Percentiles rank a stretch among this genome's conserved stretches.
Evolutionary conservation across 805 yeast species (phyloP).

Genomic region (Priceomyces melissophilus): DNA sequence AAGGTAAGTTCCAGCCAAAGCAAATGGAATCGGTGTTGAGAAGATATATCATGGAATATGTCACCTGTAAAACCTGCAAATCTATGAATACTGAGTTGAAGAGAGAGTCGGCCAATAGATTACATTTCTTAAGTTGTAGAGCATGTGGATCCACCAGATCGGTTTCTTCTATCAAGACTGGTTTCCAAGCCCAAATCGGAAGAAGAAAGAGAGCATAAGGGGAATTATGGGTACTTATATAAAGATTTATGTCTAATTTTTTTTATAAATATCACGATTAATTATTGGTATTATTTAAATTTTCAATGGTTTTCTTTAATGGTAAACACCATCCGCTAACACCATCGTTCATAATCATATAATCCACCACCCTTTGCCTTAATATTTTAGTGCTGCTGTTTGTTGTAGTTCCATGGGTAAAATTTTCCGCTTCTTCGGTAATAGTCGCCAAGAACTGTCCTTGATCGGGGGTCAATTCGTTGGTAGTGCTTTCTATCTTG

Average conservation of each 20-base stretch:
- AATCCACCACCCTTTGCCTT: slow-evolving; percentile 40
- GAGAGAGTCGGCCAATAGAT: slow-evolving; percentile 94
- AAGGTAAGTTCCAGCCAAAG: slow-evolving; percentile 97
- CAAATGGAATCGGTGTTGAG: slow-evolving; percentile 95
- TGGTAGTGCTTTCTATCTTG: slow-evolving; percentile 25
- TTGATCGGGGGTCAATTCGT: slow-evolving; percentile 5
- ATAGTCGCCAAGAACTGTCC: slow-evolving; percentile 11
- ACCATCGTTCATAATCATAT: slow-evolving; percentile 57
- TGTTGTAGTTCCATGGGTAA: not conserved
- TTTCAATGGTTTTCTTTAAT: slow-evolving; percentile 45
- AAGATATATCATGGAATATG: slow-evolving; percentile 95
- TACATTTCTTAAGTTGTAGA: slow-evolving; percentile 95
- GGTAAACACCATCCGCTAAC: slow-evolving; percentile 67
- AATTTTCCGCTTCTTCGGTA: not conserved
- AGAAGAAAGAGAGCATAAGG: slow-evolving; percentile 65
- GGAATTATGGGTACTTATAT: slow-evolving; percentile 5
- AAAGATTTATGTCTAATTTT: not conserved
- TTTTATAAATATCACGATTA: not conserved
- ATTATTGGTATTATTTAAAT: slow-evolving; percentile 3
- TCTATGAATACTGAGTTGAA: slow-evolving; percentile 93
- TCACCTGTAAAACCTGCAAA: slow-evolving; percentile 98
- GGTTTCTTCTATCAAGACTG: slow-evolving; percentile 95
- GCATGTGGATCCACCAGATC: slow-evolving; percentile 98
- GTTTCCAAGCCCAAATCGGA: slow-evolving; percentile 98
- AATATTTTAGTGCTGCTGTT: slow-evolving; percentile 8